Evolutionary conservation across 192 early-diverging fungal genomes (phyloP).

Genomic region (Backusella westeae): DNA sequence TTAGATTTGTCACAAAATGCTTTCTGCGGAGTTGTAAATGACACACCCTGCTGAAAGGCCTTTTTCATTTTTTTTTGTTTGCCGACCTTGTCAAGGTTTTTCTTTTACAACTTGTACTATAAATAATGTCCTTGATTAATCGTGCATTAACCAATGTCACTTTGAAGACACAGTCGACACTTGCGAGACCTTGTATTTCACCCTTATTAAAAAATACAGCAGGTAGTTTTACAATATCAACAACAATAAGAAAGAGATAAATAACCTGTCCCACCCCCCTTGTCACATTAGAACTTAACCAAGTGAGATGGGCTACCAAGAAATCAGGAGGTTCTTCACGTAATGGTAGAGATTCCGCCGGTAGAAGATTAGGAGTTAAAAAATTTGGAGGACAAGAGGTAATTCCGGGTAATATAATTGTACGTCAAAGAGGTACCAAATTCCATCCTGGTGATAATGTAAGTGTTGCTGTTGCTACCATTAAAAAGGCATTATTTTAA

Average conservation of each 20-base stretch:
- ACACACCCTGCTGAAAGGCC: not conserved
- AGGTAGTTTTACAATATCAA: not conserved
- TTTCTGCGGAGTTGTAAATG: not conserved
- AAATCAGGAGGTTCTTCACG: conserved; percentile 74
- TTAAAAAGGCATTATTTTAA: not conserved
- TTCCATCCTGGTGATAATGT: conserved; percentile 81
- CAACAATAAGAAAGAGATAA: not conserved
- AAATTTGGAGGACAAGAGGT: conserved; percentile 69
- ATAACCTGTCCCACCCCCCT: not conserved
- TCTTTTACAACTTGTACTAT: not conserved
- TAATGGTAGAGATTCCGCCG: conserved; percentile 76
- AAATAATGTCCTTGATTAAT: conserved; percentile 3
- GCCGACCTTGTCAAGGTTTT: not conserved
- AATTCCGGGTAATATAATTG: conserved; percentile 74
- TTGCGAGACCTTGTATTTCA: not conserved
- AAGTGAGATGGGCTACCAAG: conserved; percentile 75
- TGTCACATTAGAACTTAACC: conserved; percentile 15
- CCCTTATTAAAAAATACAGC: not conserved
- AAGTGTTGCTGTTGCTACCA: not conserved
- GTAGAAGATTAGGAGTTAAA: conserved; percentile 77
- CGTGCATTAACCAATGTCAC: not conserved
- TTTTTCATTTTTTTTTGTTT: not conserved
- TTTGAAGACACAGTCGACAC: not conserved
- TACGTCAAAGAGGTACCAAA: conserved; percentile 74
- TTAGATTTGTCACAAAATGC: too few species aligned